A percentile compares a stretch with the other conserved stretches of the same genome.
These are phyloP conservation scores for Annulohypoxylon maeteangense DNA, from an alignment of 495 filamentous ascomycete species.

Conservation along the genomic window DNA sequence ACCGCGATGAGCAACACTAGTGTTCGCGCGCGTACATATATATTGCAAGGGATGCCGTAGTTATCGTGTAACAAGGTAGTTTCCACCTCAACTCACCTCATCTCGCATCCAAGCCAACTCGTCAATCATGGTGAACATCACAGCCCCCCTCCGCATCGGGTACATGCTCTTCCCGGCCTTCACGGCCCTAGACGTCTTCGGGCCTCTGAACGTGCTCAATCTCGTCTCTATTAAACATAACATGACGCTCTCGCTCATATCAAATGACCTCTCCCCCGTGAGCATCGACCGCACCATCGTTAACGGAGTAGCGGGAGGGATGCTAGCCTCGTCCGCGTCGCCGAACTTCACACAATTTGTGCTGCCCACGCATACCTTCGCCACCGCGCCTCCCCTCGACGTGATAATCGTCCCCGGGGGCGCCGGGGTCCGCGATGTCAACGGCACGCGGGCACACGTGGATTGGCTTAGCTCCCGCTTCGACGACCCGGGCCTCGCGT, in stretches of 20 bases:
- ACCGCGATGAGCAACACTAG: slow-evolving; percentile 8
- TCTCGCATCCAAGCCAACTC: neutral
- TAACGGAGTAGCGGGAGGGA: slow-evolving; percentile 7
- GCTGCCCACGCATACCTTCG: slow-evolving; percentile 69
- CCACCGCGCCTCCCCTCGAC: slow-evolving; percentile 60
- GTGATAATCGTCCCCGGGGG: slow-evolving; percentile 72
- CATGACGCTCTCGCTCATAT: slow-evolving; percentile 60
- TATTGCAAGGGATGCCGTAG: neutral
- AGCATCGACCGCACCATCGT: slow-evolving; percentile 33
- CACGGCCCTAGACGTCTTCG: slow-evolving; percentile 62
- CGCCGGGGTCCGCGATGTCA: slow-evolving; percentile 53
- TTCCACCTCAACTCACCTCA: neutral
- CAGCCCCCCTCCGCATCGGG: slow-evolving; percentile 47
- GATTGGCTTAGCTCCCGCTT: slow-evolving; percentile 29
- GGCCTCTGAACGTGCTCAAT: slow-evolving; percentile 69
- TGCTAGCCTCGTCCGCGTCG: slow-evolving; percentile 25
- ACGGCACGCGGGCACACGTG: slow-evolving; percentile 27
- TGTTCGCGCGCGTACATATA: neutral
- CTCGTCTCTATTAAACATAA: slow-evolving; percentile 54
- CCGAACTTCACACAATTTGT: slow-evolving; percentile 51
- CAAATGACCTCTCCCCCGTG: slow-evolving; percentile 63
- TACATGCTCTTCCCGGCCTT: slow-evolving; percentile 57
- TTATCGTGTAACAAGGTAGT: neutral
- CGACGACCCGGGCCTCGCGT: slow-evolving; percentile 28
- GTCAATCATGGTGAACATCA: slow-evolving; percentile 32